Base-by-base conservation (phyloP, 495 filamentous ascomycete genomes). In the Xylaria scruposa region DNA sequence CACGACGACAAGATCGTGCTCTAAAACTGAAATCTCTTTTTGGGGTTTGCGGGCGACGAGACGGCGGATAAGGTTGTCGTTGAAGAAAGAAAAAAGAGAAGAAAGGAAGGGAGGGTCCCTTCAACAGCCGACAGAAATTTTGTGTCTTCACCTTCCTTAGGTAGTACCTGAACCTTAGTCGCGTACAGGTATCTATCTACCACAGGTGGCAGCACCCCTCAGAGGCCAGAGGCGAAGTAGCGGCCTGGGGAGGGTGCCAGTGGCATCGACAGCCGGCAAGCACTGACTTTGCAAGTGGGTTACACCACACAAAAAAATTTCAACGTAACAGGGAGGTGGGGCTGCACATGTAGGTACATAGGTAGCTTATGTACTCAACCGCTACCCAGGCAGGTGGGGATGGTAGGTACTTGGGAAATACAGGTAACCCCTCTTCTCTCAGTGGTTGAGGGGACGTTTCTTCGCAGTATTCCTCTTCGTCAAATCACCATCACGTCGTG, bases 31-130 rank as follows among this genome's bases (percentile, higher is more conserved):
- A 76, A 71, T 75, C 75, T 76, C 74, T 76, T 79, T 79, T 79
- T 79, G 70, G 73, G 29, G 38, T 66, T 78, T 79, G 73, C 67
- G 60, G 76, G 76, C 73, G 74, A 79, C 77, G 76, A 79, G 73
- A 54, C 77, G 77, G 77, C 73, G 70, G 75, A 79, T 79, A 79
- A 79, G 72, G 74, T 78, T 79, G 77, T 78, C 77, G 77, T 79
- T 79, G 73, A 49, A 67, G 65, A 66, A 56, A 60, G 72, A 62
- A 60, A 68, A 67, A 47, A 31, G 46, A 47, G 66, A 70, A 67
- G 68, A 65, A 73, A 71, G 68, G 60, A 64, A 69, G 70, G 72
- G 70, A 73, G 68, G 71, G 47, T 73, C 63, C 53, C 68, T 70
- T 79, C 73, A 42, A 42, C 40, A 51, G 51, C 40, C 63, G 46